phyloP scores from a whole-genome alignment of 306 rosid species.

The Cicer bijugum region DNA sequence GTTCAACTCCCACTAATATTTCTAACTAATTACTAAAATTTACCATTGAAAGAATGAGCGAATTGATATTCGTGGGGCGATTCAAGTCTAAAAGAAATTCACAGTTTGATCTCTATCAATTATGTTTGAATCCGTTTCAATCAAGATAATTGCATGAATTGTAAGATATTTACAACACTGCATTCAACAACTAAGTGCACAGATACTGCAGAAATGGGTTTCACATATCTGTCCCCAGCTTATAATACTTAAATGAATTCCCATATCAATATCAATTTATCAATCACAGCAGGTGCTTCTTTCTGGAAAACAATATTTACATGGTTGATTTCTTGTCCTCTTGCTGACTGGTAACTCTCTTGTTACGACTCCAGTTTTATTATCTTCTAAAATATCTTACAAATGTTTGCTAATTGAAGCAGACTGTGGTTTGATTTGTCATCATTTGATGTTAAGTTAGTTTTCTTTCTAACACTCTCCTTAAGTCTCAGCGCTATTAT shows the following conservation, averaged over 20 bases:
- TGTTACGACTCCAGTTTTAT: not conserved
- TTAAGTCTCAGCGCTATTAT: not conserved
- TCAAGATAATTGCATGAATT: not conserved
- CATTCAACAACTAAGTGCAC: not conserved
- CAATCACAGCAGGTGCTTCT: not conserved
- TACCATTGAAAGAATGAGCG: not conserved
- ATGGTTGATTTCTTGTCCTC: constrained; percentile 28
- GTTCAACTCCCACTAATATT: not conserved
- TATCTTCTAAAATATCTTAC: not conserved
- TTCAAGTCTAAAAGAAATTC: constrained; percentile 6
- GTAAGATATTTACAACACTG: not conserved
- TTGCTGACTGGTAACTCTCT: constrained; percentile 4
- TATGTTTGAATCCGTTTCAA: not conserved
- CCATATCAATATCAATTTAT: constrained; percentile 2
- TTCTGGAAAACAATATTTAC: constrained; percentile 1
- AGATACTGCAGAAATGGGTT: not conserved
- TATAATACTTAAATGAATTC: constrained; percentile 6
- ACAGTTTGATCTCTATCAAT: not conserved
- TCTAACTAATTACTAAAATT: not conserved
- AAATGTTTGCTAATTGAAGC: constrained; percentile 12
- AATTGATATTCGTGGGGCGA: not conserved
- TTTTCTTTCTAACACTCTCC: not conserved
- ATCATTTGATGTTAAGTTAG: not conserved
- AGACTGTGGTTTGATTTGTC: constrained; percentile 18
- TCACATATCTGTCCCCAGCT: constrained; percentile 6